phyloP scores from a whole-genome alignment of 305 asterid genomes.

The Solanum hybrid region DNA sequence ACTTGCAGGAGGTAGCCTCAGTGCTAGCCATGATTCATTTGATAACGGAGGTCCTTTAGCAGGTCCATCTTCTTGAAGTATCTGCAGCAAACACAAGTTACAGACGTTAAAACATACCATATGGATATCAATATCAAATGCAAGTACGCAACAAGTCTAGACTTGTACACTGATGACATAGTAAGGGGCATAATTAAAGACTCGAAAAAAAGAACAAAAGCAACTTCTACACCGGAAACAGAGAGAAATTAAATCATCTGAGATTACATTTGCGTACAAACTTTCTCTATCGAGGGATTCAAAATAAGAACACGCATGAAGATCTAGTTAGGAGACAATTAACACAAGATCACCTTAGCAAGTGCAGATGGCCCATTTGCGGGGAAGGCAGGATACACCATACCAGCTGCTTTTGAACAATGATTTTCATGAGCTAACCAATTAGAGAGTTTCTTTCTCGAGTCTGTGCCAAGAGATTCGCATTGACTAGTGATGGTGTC shows the following conservation, averaged over 20 bases:
- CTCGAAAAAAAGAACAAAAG: not conserved
- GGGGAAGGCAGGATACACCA: constrained; percentile 22
- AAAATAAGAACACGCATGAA: not conserved
- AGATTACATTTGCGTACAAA: not conserved
- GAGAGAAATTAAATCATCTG: not conserved
- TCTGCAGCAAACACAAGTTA: constrained; percentile 24
- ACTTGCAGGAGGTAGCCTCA: constrained; percentile 95
- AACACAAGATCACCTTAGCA: constrained; percentile 34
- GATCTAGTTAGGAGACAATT: not conserved
- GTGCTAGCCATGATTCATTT: constrained; percentile 55
- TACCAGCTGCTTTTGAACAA: constrained; percentile 14
- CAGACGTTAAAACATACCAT: not conserved
- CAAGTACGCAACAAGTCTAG: not conserved
- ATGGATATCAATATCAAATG: not conserved
- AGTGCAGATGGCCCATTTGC: constrained; percentile 32
- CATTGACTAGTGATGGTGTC: constrained; percentile 84
- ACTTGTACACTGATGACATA: not conserved
- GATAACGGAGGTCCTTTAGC: constrained; percentile 14
- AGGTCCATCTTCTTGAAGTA: constrained; percentile 25
- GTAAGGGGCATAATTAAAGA: not conserved
- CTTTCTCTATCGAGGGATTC: not conserved
- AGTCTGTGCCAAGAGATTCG: constrained; percentile 73
- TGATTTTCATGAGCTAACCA: constrained; percentile 65
- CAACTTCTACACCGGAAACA: not conserved
- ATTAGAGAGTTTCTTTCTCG: constrained; percentile 84